phyloP scores from a whole-genome alignment of 768 basidiomycete species.

The Mycena polygramma region DNA sequence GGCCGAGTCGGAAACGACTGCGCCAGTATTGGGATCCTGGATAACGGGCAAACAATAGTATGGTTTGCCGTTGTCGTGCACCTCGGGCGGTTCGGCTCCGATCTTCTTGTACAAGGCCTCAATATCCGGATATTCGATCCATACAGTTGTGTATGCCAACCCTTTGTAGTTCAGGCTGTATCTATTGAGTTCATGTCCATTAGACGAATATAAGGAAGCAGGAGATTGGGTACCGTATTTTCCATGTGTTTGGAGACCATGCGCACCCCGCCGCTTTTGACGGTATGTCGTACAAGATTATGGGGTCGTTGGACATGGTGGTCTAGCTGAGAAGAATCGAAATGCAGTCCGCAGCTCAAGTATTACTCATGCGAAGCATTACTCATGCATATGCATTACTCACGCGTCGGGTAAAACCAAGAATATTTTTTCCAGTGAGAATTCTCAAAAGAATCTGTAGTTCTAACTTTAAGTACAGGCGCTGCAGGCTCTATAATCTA shows the following conservation, averaged over 20 bases:
- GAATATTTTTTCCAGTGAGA: too few species aligned
- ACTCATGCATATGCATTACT: too few species aligned
- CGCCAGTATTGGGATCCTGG: constrained; percentile 56
- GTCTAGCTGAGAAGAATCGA: background rate
- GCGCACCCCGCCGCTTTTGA: constrained; percentile 42
- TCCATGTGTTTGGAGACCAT: constrained; percentile 59
- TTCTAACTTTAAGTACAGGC: background rate
- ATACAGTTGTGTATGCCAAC: constrained; percentile 58
- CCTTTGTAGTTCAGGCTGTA: constrained; percentile 50
- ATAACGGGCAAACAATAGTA: constrained; percentile 62
- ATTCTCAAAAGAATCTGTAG: too few species aligned
- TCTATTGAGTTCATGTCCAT: constrained; percentile 31
- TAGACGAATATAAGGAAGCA: background rate
- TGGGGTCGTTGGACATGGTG: constrained; percentile 16
- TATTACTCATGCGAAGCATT: too few species aligned
- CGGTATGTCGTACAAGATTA: constrained; percentile 57
- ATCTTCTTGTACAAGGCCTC: constrained; percentile 46
- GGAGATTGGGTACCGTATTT: constrained; percentile 39
- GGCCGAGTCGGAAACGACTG: constrained; percentile 54
- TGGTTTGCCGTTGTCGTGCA: constrained; percentile 43
- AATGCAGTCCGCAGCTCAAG: too few species aligned
- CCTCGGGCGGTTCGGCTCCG: constrained; percentile 48
- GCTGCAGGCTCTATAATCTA: constrained; percentile 3
- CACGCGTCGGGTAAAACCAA: too few species aligned
- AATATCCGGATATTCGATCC: constrained; percentile 68